These are phyloP conservation scores for Serendipita sp. DNA, from an alignment of 768 basidiomycete genomes.

Conservation along the genomic window DNA sequence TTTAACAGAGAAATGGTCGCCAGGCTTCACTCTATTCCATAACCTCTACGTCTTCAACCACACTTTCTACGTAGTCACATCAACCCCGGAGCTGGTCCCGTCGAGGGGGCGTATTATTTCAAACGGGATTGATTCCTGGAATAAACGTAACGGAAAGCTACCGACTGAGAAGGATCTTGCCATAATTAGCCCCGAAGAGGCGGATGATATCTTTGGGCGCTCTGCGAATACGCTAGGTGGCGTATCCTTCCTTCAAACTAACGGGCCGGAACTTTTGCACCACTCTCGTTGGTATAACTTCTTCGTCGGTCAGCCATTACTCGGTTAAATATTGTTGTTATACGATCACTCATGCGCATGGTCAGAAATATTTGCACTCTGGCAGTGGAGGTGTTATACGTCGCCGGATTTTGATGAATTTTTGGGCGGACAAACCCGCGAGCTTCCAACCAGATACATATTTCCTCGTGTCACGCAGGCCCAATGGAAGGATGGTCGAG, in stretches of 20 bases:
- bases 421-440: neutral
- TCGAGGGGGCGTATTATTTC: constrained; percentile 54
- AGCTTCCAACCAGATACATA: constrained; percentile 41
- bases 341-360: neutral
- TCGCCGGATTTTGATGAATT: neutral
- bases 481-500: constrained; percentile 81
- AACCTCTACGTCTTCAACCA: constrained; percentile 68
- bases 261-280: neutral
- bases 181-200: constrained; percentile 55
- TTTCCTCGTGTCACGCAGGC: constrained; percentile 58
- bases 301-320: neutral
- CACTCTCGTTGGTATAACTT: neutral
- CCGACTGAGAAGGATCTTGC: constrained; percentile 69
- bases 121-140: constrained; percentile 41
- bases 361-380: neutral
- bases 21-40: constrained; percentile 86
- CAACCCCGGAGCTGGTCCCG: constrained; percentile 51
- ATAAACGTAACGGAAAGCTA: constrained; percentile 27
- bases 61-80: constrained; percentile 65
- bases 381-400: neutral
- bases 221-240: neutral
- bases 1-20: neutral
- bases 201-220: constrained; percentile 46
- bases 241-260: neutral
- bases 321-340: neutral